Conservation (phyloP, 2,329 filamentous ascomycete species). For the Aspergillus pseudonomiae region DNA sequence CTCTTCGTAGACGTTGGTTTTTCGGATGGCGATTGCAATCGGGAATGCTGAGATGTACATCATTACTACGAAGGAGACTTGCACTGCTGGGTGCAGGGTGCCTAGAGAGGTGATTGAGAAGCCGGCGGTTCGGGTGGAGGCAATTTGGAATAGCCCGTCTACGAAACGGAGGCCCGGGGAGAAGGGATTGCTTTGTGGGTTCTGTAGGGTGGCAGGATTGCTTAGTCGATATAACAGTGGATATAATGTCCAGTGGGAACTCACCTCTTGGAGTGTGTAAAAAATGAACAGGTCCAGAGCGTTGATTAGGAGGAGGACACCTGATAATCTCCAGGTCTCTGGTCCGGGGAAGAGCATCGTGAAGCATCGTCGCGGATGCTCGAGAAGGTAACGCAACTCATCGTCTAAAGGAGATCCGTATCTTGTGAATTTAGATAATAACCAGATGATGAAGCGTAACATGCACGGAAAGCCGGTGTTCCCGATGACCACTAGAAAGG, state of each 20-base stretch:
- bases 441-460: conserved; percentile 89
- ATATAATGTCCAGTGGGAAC: conserved; percentile 33
- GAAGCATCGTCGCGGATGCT: conserved; percentile 92
- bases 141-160: conserved; percentile 85
- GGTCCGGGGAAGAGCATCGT: conserved; percentile 84
- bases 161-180: conserved; percentile 64
- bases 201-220: background rate
- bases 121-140: conserved; percentile 85
- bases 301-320: conserved; percentile 78
- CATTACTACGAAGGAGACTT: conserved; percentile 96
- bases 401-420: conserved; percentile 73
- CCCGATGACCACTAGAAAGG: conserved; percentile 85
- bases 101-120: conserved; percentile 79
- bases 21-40: conserved; percentile 88
- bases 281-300: conserved; percentile 83
- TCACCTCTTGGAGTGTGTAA: conserved; percentile 75
- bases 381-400: conserved; percentile 82
- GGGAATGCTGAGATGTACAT: conserved; percentile 99
- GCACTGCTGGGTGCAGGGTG: conserved; percentile 81
- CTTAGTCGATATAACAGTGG: background rate
- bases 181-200: background rate
- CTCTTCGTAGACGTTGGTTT: conserved; percentile 96
- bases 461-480: conserved; percentile 94
- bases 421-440: conserved; percentile 67
- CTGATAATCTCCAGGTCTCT: conserved; percentile 92